phyloP scores from a whole-genome alignment of 495 filamentous ascomycete species.

The Tuber calosporum region DNA sequence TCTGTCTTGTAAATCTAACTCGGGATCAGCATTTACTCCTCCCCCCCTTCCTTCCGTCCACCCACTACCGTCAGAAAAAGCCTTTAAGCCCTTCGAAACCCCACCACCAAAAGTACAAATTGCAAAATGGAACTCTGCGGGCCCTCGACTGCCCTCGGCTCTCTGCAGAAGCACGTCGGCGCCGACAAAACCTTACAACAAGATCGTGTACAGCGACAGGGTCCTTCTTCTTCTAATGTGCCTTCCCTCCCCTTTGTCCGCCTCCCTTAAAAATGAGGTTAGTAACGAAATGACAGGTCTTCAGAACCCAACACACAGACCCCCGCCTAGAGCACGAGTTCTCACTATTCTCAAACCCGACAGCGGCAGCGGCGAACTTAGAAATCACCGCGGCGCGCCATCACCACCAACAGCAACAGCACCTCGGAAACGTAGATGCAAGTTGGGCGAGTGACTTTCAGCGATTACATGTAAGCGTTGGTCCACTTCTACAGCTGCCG shows the following conservation, averaged over 20 bases:
- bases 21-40: conserved; percentile 1
- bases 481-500: conserved; percentile 19
- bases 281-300: conserved; percentile 21
- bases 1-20: not conserved
- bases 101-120: not conserved
- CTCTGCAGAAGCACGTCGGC: conserved; percentile 70
- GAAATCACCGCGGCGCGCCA: conserved; percentile 6
- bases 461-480: conserved; percentile 32
- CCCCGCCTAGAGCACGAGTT: conserved; percentile 27
- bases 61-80: not conserved
- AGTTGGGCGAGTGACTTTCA: conserved; percentile 23
- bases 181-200: conserved; percentile 77
- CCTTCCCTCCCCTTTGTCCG: conserved; percentile 13
- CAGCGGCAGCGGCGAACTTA: conserved; percentile 2
- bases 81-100: not conserved
- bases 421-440: not conserved
- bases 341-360: conserved; percentile 18
- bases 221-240: conserved; percentile 54
- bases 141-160: conserved; percentile 80
- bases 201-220: conserved; percentile 58
- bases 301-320: conserved; percentile 17
- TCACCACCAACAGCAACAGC: conserved; percentile 10
- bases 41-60: not conserved
- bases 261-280: not conserved
- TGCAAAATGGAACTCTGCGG: conserved; percentile 51